Conservation (phyloP, 1,284 basidiomycete genomes). For the Agaricales sp. region DNA sequence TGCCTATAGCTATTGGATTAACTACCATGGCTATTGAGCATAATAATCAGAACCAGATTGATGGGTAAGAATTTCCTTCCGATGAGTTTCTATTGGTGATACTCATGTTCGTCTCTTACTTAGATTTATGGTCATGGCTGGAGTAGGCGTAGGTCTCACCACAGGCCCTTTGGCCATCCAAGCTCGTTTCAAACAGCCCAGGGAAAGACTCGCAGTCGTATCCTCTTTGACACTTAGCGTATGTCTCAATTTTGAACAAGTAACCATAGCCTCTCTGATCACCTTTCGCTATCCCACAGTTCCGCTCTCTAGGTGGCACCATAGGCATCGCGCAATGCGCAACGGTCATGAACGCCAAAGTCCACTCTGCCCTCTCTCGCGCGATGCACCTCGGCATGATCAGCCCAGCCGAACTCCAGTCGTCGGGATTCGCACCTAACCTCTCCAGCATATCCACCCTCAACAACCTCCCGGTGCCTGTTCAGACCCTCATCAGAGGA, state of each 20-base stretch:
- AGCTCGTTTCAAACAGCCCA: no score
- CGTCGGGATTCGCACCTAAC: no score
- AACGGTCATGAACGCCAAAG: constrained; percentile 34
- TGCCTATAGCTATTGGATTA: no score
- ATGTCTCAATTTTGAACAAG: constrained; percentile 15
- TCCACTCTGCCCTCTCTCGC: constrained; percentile 21
- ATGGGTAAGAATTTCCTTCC: no score
- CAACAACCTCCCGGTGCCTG: constrained; percentile 20
- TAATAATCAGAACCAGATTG: no score
- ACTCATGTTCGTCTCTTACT: no score
- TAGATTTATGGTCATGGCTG: no score
- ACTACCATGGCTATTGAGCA: no score
- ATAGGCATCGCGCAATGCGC: constrained; percentile 40
- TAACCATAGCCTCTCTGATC: neutral
- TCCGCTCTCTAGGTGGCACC: constrained; percentile 37
- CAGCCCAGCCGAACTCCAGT: constrained; percentile 17
- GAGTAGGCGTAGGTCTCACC: no score
- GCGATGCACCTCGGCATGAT: constrained; percentile 19
- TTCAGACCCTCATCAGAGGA: constrained; percentile 24
- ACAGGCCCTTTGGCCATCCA: no score
- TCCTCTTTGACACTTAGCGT: constrained; percentile 34
- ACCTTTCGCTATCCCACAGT: constrained; percentile 25
- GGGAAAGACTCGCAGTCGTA: constrained; percentile 33
- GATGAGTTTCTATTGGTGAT: no score
- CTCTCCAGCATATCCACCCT: constrained; percentile 24